These are phyloP conservation scores for Microbotryum silenes-acaulis DNA, from an alignment of 1,284 basidiomycete species.

Conservation along the genomic window DNA sequence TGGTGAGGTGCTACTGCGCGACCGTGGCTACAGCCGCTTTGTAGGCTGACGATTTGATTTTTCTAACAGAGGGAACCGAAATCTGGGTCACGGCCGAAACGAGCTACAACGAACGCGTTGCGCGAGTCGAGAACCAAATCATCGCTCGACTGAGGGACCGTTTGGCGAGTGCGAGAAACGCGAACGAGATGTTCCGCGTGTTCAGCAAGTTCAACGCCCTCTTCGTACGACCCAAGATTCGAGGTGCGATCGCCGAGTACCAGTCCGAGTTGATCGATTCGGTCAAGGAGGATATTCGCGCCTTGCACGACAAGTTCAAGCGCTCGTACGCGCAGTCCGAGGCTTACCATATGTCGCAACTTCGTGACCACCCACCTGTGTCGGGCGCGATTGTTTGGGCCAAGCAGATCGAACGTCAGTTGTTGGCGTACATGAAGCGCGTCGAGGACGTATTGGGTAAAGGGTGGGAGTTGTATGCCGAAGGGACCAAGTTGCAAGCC, in stretches of 20 bases:
- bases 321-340: constrained; percentile 13
- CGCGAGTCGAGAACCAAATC: constrained; percentile 96
- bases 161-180: constrained; percentile 90
- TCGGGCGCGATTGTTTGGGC: constrained; percentile 98
- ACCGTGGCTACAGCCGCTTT: no score
- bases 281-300: constrained; percentile 95
- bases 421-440: constrained; percentile 96
- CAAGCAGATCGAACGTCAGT: constrained; percentile 91
- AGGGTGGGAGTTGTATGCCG: constrained; percentile 98
- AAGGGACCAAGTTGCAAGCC: constrained; percentile 90
- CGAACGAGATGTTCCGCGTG: constrained; percentile 98
- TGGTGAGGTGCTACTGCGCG: constrained; percentile 48
- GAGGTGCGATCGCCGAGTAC: constrained; percentile 87
- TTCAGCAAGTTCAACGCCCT: constrained; percentile 97
- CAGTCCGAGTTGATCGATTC: constrained; percentile 96
- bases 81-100: constrained; percentile 96
- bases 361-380: constrained; percentile 93
- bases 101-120: constrained; percentile 94
- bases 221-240: constrained; percentile 93
- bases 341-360: constrained; percentile 82
- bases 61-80: constrained; percentile 75
- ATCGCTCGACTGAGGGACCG: constrained; percentile 86
- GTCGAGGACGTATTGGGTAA: constrained; percentile 97
- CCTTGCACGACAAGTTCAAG: constrained; percentile 73
- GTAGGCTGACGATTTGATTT: background rate